Conservation (phyloP, 2,329 filamentous ascomycete species). For the Exophiala alcalophila region DNA sequence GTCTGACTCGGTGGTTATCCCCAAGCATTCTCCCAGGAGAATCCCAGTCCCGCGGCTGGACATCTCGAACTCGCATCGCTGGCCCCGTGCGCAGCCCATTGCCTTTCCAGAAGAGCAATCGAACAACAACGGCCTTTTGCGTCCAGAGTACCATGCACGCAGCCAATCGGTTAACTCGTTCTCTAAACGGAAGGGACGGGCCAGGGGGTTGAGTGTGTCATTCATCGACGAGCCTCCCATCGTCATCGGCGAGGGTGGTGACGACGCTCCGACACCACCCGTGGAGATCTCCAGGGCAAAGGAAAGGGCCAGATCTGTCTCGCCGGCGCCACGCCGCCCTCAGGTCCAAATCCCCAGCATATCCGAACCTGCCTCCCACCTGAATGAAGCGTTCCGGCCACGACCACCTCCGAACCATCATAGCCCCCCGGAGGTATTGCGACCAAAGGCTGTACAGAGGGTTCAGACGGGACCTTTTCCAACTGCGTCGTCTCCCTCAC, state of each 20-base stretch:
- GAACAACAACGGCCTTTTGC: slow-evolving; percentile 20
- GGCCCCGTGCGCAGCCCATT: slow-evolving; percentile 33
- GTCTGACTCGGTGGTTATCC: slow-evolving; percentile 22
- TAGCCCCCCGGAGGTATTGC: slow-evolving; percentile 18
- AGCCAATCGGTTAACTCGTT: slow-evolving; percentile 31
- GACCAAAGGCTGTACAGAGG: slow-evolving; percentile 19
- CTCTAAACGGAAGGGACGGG: slow-evolving; percentile 41
- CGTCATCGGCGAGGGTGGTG: slow-evolving; percentile 86
- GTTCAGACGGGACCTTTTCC: slow-evolving; percentile 23
- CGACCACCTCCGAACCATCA: slow-evolving; percentile 3
- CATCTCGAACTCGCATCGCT: slow-evolving; percentile 35
- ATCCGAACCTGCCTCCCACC: not conserved
- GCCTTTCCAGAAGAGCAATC: slow-evolving; percentile 5
- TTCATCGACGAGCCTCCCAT: slow-evolving; percentile 73
- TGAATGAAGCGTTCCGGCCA: slow-evolving; percentile 1
- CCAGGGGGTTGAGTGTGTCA: slow-evolving; percentile 69
- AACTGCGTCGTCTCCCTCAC: too few relatives aligned
- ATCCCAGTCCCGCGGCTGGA: slow-evolving; percentile 36
- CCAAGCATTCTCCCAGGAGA: slow-evolving; percentile 33
- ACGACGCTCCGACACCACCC: slow-evolving; percentile 72
- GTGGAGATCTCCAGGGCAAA: slow-evolving; percentile 60
- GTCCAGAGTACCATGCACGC: slow-evolving; percentile 22
- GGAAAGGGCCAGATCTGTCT: slow-evolving; percentile 27
- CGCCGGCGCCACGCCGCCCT: slow-evolving; percentile 15
- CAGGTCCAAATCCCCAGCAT: not conserved